Base-by-base conservation (phyloP, 2,329 filamentous ascomycete species). In the Ophioceras dolichostomum region DNA sequence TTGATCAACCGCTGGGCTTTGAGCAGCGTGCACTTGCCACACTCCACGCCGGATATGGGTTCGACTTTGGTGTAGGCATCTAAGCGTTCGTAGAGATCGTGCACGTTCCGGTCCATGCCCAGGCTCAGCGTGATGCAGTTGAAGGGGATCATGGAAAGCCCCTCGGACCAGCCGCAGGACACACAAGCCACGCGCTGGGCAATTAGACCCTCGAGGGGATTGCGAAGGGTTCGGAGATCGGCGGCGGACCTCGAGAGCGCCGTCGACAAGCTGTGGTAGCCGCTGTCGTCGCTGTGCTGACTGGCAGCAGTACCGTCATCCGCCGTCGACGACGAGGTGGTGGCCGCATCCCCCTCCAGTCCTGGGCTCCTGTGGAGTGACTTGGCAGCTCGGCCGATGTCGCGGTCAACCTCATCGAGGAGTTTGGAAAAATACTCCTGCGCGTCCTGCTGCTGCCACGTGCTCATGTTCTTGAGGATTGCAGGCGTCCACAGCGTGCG, bases 361-460 rank as follows among this genome's bases (percentile, higher is more conserved):
- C 65, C 64, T 0, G 56, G 46, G 5, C 55, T 49, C 14, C 57
- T 50, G 27, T 49, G 43, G n/a, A 50, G 41, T 2, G 46, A 40
- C 37, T 51, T 54, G 4, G 56, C 61, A 32, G 68, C 67, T 45
- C 67, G 70, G 16, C 65, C 62, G 29, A 85, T 66, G 51, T 93
- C 85, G 49, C 80, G 81, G 50, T 95, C 85, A 20, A 94, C 66
- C 48, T 88, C 79, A 46, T 89, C 86, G 34, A 95, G 59, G 12
- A 98, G 69, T 50, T 89, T 93, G 13, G 86, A 89, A 50, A 84
- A 95, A 56, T 96, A 98, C 57, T 98, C 91, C 54, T 96, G 91
- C 5, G 91, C 91, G 59, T 98, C 91, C 58, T 98, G 91, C 54
- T 96, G 91, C 47, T 93, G 83, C 75, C 83, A 94, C 21, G 84